These are phyloP conservation scores for Alternaria arbusti DNA, from an alignment of 2,329 filamentous ascomycete species.

Conservation along the genomic window DNA sequence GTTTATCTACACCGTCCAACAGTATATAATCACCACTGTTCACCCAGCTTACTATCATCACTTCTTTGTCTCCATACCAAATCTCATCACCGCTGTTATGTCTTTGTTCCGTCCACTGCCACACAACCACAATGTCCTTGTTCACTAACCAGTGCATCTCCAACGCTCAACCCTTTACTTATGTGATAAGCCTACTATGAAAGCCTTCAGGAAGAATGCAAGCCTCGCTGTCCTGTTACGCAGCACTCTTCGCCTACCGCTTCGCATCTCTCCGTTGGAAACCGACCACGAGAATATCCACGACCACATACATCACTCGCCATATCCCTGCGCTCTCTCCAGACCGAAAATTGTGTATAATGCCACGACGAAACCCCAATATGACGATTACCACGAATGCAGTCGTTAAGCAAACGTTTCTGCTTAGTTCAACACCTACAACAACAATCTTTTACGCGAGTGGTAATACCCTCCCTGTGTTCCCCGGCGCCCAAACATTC, in stretches of 20 bases:
- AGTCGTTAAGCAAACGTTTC: slow-evolving; percentile 1
- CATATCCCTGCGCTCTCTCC: no score
- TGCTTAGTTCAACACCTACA: slow-evolving; percentile 5
- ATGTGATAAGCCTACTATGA: background rate
- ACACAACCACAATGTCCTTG: background rate
- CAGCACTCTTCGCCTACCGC: background rate
- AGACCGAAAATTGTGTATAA: background rate
- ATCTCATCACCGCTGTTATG: background rate
- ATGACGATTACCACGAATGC: background rate
- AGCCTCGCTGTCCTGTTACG: background rate
- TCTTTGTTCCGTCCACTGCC: background rate
- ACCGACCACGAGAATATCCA: background rate
- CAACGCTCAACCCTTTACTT: background rate
- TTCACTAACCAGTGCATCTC: background rate
- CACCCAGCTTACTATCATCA: background rate
- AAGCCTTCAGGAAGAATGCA: background rate
- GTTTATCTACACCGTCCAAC: background rate
- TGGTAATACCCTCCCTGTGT: background rate
- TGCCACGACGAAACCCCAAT: background rate
- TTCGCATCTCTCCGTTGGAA: background rate
- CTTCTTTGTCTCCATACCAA: background rate
- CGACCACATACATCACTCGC: background rate
- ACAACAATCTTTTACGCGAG: background rate
- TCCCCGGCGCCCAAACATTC: background rate
- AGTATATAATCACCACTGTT: background rate